These are phyloP conservation scores for Osmozyma mogii DNA, from an alignment of 805 yeast genomes.

Conservation along the genomic window DNA sequence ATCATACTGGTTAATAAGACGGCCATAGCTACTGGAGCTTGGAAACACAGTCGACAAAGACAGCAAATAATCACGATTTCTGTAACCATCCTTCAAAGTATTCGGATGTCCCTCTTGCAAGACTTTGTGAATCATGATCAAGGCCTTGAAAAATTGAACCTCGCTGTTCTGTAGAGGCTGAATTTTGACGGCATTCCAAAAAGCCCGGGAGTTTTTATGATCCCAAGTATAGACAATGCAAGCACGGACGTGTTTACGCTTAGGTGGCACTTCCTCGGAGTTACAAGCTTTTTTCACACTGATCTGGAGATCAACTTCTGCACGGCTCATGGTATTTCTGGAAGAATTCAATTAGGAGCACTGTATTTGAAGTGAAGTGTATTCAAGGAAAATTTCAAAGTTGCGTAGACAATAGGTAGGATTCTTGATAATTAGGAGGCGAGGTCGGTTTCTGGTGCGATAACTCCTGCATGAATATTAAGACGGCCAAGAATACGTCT, in stretches of 20 bases:
- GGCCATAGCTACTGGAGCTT: conserved; percentile 48
- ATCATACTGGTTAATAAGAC: conserved; percentile 71
- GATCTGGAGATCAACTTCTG: conserved; percentile 39
- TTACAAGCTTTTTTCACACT: conserved; percentile 80
- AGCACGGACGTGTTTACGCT: conserved; percentile 91
- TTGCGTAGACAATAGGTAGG: too few species aligned
- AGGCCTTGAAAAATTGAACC: conserved; percentile 75
- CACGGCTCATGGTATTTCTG: conserved; percentile 30
- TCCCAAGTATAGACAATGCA: conserved; percentile 97
- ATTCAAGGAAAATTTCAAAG: too few species aligned
- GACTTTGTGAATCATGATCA: conserved; percentile 82
- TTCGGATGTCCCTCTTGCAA: conserved; percentile 97
- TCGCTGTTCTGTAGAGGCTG: conserved; percentile 78
- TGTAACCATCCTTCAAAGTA: conserved; percentile 70
- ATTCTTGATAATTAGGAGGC: too few species aligned
- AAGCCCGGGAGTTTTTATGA: conserved; percentile 71
- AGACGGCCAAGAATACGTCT: too few species aligned
- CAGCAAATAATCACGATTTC: conserved; percentile 70
- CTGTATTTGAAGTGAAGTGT: too few species aligned
- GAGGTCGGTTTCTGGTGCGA: too few species aligned
- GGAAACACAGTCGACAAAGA: conserved; percentile 56
- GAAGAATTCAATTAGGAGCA: too few species aligned
- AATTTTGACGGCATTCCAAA: conserved; percentile 76
- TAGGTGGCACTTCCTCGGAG: conserved; percentile 83
- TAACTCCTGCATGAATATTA: too few species aligned